phyloP scores from a whole-genome alignment of 2,329 filamentous ascomycete species.

The Fusarium multiceps region DNA sequence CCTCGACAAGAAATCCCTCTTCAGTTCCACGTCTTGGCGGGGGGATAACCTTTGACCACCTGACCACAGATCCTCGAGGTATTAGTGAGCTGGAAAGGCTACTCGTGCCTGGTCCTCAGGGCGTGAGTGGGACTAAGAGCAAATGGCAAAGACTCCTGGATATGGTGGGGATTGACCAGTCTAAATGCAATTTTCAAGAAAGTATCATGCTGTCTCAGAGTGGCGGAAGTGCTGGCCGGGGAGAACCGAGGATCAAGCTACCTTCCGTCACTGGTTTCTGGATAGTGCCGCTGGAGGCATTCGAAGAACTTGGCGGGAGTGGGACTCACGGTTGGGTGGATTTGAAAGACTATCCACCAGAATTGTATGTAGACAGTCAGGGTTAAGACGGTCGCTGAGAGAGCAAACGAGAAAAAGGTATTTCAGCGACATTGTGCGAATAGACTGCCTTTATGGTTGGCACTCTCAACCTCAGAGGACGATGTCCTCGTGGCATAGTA shows the following conservation, averaged over 20 bases:
- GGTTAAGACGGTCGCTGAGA: background rate
- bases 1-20: no score
- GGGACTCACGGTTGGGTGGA: background rate
- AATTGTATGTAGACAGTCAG: background rate
- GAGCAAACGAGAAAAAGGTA: no score
- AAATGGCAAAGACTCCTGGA: no score
- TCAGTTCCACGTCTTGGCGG: background rate
- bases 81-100: background rate
- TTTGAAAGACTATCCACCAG: background rate
- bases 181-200: no score
- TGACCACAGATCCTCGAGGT: background rate
- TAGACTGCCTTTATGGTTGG: background rate
- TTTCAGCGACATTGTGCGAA: rapidly evolving
- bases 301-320: rapidly evolving
- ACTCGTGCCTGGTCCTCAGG: no score
- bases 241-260: no score
- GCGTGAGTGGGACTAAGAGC: no score
- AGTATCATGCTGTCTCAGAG: no score
- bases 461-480: background rate
- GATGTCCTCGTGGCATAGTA: rapidly evolving
- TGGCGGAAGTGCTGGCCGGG: no score
- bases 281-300: background rate
- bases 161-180: no score
- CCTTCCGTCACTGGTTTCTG: background rate
- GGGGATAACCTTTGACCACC: background rate